Evolutionary conservation across 345 rosid species (phyloP), one percentile per base, ranked within the genome.

Genomic region (Eucalyptus sp.): DNA sequence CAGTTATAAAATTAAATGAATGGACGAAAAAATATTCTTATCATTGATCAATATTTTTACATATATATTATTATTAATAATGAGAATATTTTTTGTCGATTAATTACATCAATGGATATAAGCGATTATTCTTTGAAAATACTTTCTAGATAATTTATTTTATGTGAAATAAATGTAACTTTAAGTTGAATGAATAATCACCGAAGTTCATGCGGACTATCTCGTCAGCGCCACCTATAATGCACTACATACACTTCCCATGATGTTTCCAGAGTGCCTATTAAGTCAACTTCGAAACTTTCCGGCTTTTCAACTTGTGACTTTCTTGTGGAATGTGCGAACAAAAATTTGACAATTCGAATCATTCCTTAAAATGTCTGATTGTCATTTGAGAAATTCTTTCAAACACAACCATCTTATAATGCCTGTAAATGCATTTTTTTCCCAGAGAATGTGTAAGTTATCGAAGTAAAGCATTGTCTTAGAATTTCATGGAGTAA

Each of bases 291-390:
- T 60, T 12, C 0, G 7, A 60, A 60, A 60, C 31, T 60, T 27
- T 27, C 7, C 1, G 0, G 3, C 7, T 27, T 12, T 27, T 60
- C 4, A 60, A 27, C 31, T 2, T 1, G 31, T 13, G 31, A 60
- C 31, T 60, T 60, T 27, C 31, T 60, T 1, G 31, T 27, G 68
- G 31, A 29, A 60, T 27, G 31, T 60, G 31, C 68, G 7, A 60
- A 60, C 31, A 60, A 27, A 60, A 27, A 12, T 27, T 60, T 12
- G n/a, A 27, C 31, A 27, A 25, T 10, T 27, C 31, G 2, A 60
- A 60, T 27, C 4, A 5, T 27, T 60, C 4, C 4, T 60, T 60
- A 27, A 60, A 60, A 60, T 60, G 31, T 27, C 0, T 27, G 31
- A 13, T 12, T 12, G 68, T 60, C 68, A 12, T 60, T 60, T 1